phyloP scores from a whole-genome alignment of 2,329 filamentous ascomycete species.

The Sclerotinia borealis region DNA sequence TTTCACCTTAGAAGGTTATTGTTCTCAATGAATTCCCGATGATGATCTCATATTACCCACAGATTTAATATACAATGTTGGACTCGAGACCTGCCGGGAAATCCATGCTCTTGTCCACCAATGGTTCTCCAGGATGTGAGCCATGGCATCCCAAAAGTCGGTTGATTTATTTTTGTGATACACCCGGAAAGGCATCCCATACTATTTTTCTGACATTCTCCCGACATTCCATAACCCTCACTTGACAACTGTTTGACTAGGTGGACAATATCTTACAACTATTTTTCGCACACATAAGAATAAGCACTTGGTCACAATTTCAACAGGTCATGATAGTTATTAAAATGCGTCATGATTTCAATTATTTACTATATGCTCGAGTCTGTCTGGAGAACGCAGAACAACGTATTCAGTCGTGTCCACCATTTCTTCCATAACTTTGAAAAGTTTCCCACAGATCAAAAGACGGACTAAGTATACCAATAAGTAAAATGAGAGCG shows the following conservation, averaged over 20 bases:
- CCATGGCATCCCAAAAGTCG: neutral
- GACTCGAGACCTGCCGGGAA: neutral
- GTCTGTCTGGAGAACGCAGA: neutral
- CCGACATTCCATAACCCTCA: too few species aligned
- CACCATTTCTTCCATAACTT: neutral
- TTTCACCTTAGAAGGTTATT: neutral
- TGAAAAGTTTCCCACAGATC: neutral
- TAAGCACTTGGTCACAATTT: neutral
- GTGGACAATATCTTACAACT: too few species aligned
- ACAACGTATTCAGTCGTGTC: neutral
- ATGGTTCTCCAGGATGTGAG: neutral
- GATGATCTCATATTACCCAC: neutral
- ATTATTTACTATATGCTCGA: neutral
- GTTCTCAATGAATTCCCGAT: too few species aligned
- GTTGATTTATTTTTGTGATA: too few species aligned
- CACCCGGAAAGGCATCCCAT: too few species aligned
- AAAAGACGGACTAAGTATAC: neutral
- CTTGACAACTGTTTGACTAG: too few species aligned
- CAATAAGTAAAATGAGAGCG: neutral
- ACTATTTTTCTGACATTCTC: neutral
- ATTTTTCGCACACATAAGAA: neutral
- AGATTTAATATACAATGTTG: neutral
- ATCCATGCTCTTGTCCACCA: neutral
- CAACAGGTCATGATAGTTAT: neutral
- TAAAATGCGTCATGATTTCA: neutral